Conservation (phyloP, 441 rosid species). For the Caryocar brasiliense region DNA sequence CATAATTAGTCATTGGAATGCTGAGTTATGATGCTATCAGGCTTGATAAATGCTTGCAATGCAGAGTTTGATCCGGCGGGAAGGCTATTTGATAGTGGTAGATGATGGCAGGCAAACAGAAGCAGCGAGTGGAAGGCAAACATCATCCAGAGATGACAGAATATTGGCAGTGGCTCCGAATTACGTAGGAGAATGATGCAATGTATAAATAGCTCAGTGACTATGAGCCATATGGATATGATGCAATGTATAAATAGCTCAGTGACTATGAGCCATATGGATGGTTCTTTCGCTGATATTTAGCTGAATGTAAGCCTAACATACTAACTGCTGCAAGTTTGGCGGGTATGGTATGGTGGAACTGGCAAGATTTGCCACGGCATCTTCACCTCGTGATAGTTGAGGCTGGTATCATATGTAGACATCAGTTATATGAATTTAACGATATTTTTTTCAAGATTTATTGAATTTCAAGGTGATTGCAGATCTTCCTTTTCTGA, state of each 20-base stretch:
- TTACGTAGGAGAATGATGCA: constrained; percentile 55
- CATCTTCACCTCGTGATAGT: no score
- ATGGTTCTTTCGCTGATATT: no score
- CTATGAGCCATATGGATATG: background rate
- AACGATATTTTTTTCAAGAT: no score
- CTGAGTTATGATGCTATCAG: background rate
- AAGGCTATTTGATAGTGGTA: constrained; percentile 75
- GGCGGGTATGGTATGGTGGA: no score
- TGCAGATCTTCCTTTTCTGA: no score
- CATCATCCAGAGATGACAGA: constrained; percentile 54
- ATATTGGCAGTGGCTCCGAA: constrained; percentile 86
- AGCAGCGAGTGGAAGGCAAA: constrained; percentile 31
- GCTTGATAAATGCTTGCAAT: background rate
- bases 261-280: background rate
- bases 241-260: no score
- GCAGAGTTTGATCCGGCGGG: constrained; percentile 84
- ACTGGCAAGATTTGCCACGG: no score
- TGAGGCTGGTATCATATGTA: no score
- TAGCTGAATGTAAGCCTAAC: background rate
- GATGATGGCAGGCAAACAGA: constrained; percentile 56
- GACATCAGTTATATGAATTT: no score
- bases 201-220: background rate
- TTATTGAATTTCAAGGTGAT: no score
- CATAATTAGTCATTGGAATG: no score
- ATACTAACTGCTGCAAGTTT: background rate